Base-by-base conservation (phyloP, 2,329 filamentous ascomycete species). In the Trichoderma polysporum region DNA sequence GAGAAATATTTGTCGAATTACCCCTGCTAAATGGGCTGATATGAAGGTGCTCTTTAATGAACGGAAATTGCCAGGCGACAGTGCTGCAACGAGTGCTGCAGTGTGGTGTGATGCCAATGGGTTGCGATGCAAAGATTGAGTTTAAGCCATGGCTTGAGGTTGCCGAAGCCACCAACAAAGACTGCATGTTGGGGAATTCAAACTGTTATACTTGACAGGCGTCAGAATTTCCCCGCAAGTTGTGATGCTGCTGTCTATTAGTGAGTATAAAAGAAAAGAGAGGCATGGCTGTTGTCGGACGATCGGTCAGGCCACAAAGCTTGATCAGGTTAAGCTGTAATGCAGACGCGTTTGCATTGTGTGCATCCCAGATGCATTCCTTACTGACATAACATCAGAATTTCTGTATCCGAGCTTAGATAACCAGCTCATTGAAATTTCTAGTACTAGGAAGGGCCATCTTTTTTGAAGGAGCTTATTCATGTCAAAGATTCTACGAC, bases 81-180 rank as follows among this genome's bases (percentile, higher is more conserved):
- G 35, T 15, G 45, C 19, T 41, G 47, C 59, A 52, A 22, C 59
- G 39, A 45, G 35, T 47, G 50, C 29, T 64, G 49, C 50, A n/a
- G 27, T 47, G 10, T 19, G 17, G 29, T 39, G 58, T 37, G 22
- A 2, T 27, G 19, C 35, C 17, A 8, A 35, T 39, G 58, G 41
- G 58, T 61, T 61, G 50, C 27, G 49, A 27, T 64, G 61, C 37
- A 19, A 25, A 9, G 50, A 56, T 64, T 64, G 50, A 56, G 61
- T 64, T 64, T 33, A 54, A 47, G 50, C 61, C 61, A 47, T 56
- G 61, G 61, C 61, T 64, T 47, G 29, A 17, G 35, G 35, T 35
- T 64, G 50, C 61, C 61, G 50, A 47, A 64, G 61, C 61, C 61
- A 64, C 61, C 49, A 47, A 35, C 39, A 17, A 10, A 12, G 25